These are phyloP conservation scores for Fusarium papillatum DNA, from an alignment of 2,329 filamentous ascomycete species.

Conservation along the genomic window DNA sequence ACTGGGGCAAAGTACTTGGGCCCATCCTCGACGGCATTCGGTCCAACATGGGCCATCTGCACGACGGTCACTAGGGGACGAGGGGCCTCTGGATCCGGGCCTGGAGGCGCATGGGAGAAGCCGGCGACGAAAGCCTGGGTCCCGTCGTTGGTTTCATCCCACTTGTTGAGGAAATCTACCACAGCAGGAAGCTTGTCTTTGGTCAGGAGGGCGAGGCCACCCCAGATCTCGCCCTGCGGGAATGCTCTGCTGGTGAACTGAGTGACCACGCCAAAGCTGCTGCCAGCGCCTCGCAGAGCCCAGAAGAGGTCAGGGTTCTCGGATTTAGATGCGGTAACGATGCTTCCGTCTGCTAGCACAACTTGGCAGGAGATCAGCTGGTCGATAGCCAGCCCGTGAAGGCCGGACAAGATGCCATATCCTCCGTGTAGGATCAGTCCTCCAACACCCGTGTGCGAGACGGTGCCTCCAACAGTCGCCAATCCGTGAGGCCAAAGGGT, in stretches of 20 bases:
- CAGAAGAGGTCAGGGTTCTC: slow-evolving; percentile 60
- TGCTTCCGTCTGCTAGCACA: slow-evolving; percentile 53
- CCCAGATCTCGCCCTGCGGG: slow-evolving; percentile 49
- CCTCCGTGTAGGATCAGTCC: slow-evolving; percentile 71
- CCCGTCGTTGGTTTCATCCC: slow-evolving; percentile 43
- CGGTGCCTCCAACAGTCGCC: slow-evolving; percentile 72
- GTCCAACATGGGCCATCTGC: slow-evolving; percentile 37
- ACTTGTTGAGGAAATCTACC: slow-evolving; percentile 47
- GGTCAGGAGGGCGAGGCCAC: slow-evolving; percentile 45
- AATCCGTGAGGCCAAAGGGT: slow-evolving; percentile 63
- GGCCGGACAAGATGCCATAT: slow-evolving; percentile 68
- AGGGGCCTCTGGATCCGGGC: slow-evolving; percentile 36
- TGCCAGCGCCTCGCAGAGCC: slow-evolving; percentile 56
- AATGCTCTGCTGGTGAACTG: slow-evolving; percentile 52
- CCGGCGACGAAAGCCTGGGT: slow-evolving; percentile 32
- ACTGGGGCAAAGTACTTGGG: slow-evolving; percentile 51
- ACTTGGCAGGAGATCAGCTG: slow-evolving; percentile 54
- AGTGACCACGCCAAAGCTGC: slow-evolving; percentile 59
- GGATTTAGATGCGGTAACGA: slow-evolving; percentile 54
- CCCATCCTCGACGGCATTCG: slow-evolving; percentile 31
- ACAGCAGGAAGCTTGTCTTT: slow-evolving; percentile 44
- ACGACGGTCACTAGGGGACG: slow-evolving; percentile 31
- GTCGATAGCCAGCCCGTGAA: slow-evolving; percentile 64
- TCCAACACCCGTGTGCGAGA: slow-evolving; percentile 73
- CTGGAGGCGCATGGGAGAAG: slow-evolving; percentile 31